Evolutionary conservation across 306 rosid species (phyloP), one percentile per base, ranked within the genome.

Genomic region (Mucuna pruriens): DNA sequence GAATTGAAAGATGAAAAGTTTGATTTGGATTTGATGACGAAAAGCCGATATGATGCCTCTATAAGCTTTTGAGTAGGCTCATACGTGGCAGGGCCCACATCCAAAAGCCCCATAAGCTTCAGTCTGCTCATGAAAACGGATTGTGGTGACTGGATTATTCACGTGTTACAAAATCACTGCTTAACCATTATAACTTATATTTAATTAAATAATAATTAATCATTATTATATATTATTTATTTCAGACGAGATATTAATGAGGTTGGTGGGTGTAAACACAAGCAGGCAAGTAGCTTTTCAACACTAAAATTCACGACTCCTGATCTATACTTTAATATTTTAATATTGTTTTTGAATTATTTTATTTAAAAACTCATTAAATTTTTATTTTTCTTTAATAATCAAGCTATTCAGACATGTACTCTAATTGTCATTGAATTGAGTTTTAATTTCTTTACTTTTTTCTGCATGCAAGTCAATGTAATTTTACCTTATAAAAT

Each of bases 81-180:
- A 49, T 62, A 51, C 85, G 87, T 84, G 85, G 79, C 79, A 29
- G 16, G 71, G 12, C 31, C 78, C 34, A 76, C 65, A 51, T 39
- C 11, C 3, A 73, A 48, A 16, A 64, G 23, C 55, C 40, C 34
- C 52, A 3, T 42, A 68, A 45, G 7, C 40, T 71, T 9, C 0
- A 69, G 11, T 79, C 5, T 38, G 49, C 6, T 40, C 31, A 19
- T 10, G 52, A 68, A 48, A n/a, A 52, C 15, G 39, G 12, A 48
- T 29, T 19, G 68, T 58, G 74, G 74, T 67, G 4, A 72, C 0
- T 44, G 54, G 17, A 45, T 66, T 48, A 17, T 3, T 34, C 68
- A 79, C 78, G 84, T 58, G 82, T 25, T 17, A 38, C 49, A 25
- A 66, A 11, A 66, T 74, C 40, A 79, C 38, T 65, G 33, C 39